Evolutionary conservation across 2,329 filamentous ascomycete genomes (phyloP).

Genomic region (Ceratocystis albifundus): DNA sequence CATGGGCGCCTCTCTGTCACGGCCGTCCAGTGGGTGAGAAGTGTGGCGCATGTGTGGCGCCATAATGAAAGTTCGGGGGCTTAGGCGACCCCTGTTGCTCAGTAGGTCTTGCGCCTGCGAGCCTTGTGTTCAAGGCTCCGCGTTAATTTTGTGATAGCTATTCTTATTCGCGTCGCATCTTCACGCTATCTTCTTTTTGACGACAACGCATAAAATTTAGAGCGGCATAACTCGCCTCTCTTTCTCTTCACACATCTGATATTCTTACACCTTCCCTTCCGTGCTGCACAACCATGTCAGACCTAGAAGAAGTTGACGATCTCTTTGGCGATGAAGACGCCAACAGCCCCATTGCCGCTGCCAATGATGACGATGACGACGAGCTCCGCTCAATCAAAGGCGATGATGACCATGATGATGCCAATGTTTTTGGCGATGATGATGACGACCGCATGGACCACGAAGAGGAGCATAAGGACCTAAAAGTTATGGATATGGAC

Average conservation of each 20-base stretch:
- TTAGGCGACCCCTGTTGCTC: not conserved
- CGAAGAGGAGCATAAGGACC: constrained; percentile 33
- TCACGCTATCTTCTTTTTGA: not conserved
- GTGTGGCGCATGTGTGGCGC: not conserved
- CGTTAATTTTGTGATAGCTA: constrained; percentile 13
- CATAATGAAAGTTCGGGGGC: not conserved
- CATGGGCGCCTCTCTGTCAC: no score
- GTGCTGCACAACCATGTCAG: constrained; percentile 36
- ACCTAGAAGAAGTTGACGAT: constrained; percentile 48
- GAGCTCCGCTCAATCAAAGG: constrained; percentile 42
- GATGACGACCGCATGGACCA: constrained; percentile 22
- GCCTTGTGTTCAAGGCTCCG: constrained; percentile 23
- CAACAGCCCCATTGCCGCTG: constrained; percentile 50
- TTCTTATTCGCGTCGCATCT: constrained; percentile 19
- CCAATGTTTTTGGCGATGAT: constrained; percentile 17
- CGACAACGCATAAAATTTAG: not conserved
- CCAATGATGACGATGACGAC: constrained; percentile 45
- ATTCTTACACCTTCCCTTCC: not conserved
- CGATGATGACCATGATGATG: constrained; percentile 32
- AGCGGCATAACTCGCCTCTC: not conserved
- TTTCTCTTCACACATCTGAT: not conserved
- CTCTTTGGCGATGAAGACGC: constrained; percentile 50
- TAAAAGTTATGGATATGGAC: constrained; percentile 51
- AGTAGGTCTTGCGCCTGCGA: not conserved
- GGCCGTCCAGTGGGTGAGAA: no score